A percentile compares a stretch with the other conserved stretches of the same genome.
These are phyloP conservation scores for Sambucus nigra DNA, from an alignment of 129 eudicot species.

Conservation along the genomic window DNA sequence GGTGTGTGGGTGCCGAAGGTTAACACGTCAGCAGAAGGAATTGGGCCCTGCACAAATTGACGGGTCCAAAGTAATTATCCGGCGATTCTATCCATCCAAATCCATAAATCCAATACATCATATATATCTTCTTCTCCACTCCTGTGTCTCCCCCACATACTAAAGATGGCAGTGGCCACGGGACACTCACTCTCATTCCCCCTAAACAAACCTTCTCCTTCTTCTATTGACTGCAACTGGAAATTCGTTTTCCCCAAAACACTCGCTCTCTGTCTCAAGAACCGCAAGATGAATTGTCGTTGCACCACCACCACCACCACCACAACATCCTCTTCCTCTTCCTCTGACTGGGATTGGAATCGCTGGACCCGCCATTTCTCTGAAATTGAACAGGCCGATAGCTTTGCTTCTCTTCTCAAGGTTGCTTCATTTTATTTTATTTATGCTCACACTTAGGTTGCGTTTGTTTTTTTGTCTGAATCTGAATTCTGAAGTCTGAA, in stretches of 20 bases:
- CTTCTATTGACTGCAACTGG: constrained; percentile 11
- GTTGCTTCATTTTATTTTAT: constrained; percentile 18
- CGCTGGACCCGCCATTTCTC: constrained; percentile 82
- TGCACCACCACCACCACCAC: constrained; percentile 11
- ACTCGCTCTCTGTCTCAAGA: constrained; percentile 7
- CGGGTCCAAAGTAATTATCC: neutral
- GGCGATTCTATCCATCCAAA: constrained; percentile 45
- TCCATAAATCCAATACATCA: neutral
- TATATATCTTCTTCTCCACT: neutral
- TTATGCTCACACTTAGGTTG: too few species aligned
- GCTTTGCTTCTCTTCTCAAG: constrained; percentile 79
- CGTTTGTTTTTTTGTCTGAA: too few species aligned
- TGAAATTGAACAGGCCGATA: constrained; percentile 84
- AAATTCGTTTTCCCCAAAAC: constrained; percentile 15
- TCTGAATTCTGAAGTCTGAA: too few species aligned
- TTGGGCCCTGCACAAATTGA: neutral
- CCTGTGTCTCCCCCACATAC: too few species aligned
- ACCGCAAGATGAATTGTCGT: constrained; percentile 21
- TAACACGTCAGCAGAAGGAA: too few species aligned
- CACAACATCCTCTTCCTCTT: constrained; percentile 15
- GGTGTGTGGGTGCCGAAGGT: too few species aligned
- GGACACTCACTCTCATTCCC: constrained; percentile 36
- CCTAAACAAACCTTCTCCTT: constrained; percentile 6
- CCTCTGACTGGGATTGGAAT: constrained; percentile 91
- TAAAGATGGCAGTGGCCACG: constrained; percentile 56